Percentiles rank a stretch among this genome's conserved stretches.
These are phyloP conservation scores for Leccinum barrowsii DNA, from an alignment of 768 basidiomycete genomes.

Conservation along the genomic window DNA sequence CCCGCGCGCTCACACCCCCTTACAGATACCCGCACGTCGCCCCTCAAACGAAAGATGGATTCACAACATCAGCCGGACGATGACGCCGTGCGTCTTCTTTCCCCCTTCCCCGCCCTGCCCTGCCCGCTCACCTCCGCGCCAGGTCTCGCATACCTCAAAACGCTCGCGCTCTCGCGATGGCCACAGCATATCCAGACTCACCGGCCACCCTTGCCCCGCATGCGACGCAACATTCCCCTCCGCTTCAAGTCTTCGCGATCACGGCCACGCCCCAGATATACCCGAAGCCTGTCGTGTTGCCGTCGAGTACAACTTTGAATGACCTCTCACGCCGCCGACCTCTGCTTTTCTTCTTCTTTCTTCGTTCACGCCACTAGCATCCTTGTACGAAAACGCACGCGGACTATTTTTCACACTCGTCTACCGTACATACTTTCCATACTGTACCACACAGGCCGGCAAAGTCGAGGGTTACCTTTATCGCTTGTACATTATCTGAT, in stretches of 20 bases:
- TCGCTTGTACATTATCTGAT: conserved; percentile 29
- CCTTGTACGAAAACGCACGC: conserved; percentile 28
- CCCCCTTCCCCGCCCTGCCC: conserved; percentile 5
- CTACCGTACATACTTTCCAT: conserved; percentile 27
- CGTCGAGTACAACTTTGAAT: conserved; percentile 73
- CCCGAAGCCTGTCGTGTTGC: conserved; percentile 71
- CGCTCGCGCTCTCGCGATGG: conserved; percentile 48
- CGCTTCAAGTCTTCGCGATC: conserved; percentile 55
- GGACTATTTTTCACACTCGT: conserved; percentile 22
- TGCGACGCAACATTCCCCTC: conserved; percentile 68
- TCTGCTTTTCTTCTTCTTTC: background rate
- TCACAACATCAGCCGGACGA: conserved; percentile 35
- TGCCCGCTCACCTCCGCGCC: conserved; percentile 14
- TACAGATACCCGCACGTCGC: conserved; percentile 21
- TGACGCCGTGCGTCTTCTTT: conserved; percentile 35
- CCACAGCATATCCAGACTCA: conserved; percentile 37
- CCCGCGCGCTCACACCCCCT: conserved; percentile 3
- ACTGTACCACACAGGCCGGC: conserved; percentile 15
- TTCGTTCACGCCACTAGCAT: conserved; percentile 22
- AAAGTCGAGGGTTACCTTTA: conserved; percentile 16
- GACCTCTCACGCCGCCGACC: conserved; percentile 3
- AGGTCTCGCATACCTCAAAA: conserved; percentile 56
- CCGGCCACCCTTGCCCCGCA: conserved; percentile 66
- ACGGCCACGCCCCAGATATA: conserved; percentile 49
- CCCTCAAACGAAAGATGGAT: conserved; percentile 47